Base-by-base conservation (phyloP, 116 monocot species). In the Dioscorea cayenensis region DNA sequence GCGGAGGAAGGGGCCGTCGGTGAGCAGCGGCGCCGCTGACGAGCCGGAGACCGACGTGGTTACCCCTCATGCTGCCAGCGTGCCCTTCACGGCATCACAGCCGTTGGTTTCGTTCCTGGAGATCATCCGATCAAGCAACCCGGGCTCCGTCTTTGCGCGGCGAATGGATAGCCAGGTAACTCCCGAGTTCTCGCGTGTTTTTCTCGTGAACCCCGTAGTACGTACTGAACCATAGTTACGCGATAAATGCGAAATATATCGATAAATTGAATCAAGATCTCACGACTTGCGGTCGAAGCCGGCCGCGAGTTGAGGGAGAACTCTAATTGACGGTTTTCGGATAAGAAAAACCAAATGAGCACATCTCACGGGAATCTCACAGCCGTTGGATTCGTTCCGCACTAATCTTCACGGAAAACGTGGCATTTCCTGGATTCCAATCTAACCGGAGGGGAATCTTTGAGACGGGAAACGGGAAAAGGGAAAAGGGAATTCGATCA, bases 21-120 rank as follows among this genome's bases (percentile, higher is more conserved):
- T 35, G 20, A 74, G 76, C 59, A 37, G 76, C 3, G 48, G 87
- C 68, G 3, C 65, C 11, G 65, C 61, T 65, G 83, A 69, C 9
- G 72, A 67, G 49, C 51, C 65, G 62, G 81, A 75, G 51, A 69
- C 63, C 10, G 79, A 81, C 17, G 77, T 28, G 52, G 77, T 68
- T 52, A 76, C 78, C 1, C 32, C 55, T 1, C 72, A 19, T 18
- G 37, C 50, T 1, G 19, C 27, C n/a, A 60, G 60, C 61, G 36
- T 65, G 3, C 22, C 25, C 19, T 67, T 43, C 43, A 73, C 64
- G 52, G 76, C 77, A 84, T 84, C 87, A 20, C 80, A 71, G 76
- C 87, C 96, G 77, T 84, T 92, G 90, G 48, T 76, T 4, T 25
- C 70, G 4, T 76, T 90, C 62, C 79, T 92, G 52, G 84, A 86